Evolutionary conservation across 352 stramenopile species (phyloP), one percentile per base, ranked within the genome.

Genomic region (Phytopythium boreale): DNA sequence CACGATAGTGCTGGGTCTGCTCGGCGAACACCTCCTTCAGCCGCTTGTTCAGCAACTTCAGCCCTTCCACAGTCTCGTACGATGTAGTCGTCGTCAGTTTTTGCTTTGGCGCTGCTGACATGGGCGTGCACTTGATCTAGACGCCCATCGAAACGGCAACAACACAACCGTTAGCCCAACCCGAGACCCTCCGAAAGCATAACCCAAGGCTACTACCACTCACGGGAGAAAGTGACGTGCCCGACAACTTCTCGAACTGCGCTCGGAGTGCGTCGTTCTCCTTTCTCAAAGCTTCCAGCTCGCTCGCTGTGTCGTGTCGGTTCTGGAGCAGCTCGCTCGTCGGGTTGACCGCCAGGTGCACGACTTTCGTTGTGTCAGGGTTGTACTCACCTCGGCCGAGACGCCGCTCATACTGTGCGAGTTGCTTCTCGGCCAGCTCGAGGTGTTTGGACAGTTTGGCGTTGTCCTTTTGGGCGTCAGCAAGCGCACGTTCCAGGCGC

Each of bases 21-120:
- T 97, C 89, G 62, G 79, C 87, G 36, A 94, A 96, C 55, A 88
- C 80, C 75, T 95, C 79, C 61, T 97, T 96, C 55, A 97, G 70
- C 0, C 91, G 87, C 66, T 95, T 75, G 59, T 96, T 95, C 20
- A 95, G 70, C 43, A 93, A 80, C 64, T 93, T 93, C 26, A 93
- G 81, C n/a, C 85, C 85, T 61, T 93, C 84, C 12, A 93, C 82
- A 0, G 85, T 93, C 62, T 93, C 85, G 61, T 93, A 93, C 15
- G 87, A 91, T n/a, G 84, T 90, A 22, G 76, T 92, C 14, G 76
- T 90, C 27, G 80, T 97, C 61, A 88, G 75, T 24, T 73, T 75
- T 9, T 72, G 67, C 31, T 67, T 26, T n/a, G 29, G 53, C 56
- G 52, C 74, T 74, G 36, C 36, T 49, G 29, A 62, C 57, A 9